phyloP scores from a whole-genome alignment of 768 basidiomycete species.

The Suillus variegatus region DNA sequence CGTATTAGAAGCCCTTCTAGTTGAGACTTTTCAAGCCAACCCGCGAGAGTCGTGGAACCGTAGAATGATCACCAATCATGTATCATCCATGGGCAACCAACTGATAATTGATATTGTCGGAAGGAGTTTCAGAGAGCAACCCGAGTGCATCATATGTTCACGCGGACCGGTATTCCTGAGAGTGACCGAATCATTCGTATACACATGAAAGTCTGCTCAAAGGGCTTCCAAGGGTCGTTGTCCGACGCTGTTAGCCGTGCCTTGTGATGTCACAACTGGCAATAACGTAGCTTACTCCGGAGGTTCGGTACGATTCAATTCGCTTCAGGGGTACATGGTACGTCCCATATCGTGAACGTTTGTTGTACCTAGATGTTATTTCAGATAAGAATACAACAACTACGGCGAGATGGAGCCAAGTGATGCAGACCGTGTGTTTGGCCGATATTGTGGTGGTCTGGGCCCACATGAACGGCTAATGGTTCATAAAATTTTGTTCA shows the following conservation, averaged over 20 bases:
- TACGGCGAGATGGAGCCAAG: background rate
- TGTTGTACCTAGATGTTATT: background rate
- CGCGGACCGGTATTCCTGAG: slow-evolving; percentile 2
- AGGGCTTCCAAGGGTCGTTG: background rate
- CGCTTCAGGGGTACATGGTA: background rate
- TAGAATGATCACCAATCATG: no score
- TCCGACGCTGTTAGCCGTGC: background rate
- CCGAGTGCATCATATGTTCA: background rate
- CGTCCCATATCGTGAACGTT: background rate
- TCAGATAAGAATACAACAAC: background rate
- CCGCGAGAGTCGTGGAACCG: background rate
- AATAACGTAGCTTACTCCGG: background rate
- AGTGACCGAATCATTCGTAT: background rate
- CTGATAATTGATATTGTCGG: background rate
- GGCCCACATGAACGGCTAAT: background rate
- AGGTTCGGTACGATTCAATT: background rate
- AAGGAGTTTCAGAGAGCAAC: background rate
- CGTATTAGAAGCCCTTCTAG: background rate
- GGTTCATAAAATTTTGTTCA: background rate
- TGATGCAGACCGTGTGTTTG: background rate
- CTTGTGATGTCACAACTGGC: slow-evolving; percentile 1
- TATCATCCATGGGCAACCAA: background rate
- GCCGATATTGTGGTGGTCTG: background rate
- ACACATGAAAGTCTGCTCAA: background rate
- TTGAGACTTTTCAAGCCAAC: background rate